Percentiles rank a stretch among this genome's conserved stretches.
These are phyloP conservation scores for Bipolaris victoriae DNA, from an alignment of 2,329 filamentous ascomycete genomes.

Conservation along the genomic window DNA sequence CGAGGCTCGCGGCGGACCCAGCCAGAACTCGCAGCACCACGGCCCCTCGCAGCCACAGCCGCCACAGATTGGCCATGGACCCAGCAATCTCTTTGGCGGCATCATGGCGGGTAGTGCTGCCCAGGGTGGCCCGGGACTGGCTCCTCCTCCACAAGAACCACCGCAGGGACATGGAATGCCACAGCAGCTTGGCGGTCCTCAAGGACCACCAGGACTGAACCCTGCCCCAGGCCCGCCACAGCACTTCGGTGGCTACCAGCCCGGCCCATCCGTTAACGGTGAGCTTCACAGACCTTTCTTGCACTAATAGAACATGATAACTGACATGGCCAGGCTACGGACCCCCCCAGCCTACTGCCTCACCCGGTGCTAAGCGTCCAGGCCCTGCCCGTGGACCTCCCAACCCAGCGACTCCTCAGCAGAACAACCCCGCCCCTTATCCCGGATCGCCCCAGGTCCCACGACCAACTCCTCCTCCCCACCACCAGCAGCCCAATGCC, in stretches of 20 bases:
- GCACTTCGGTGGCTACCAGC: constrained; percentile 74
- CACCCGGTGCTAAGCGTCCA: constrained; percentile 79
- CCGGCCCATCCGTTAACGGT: constrained; percentile 68
- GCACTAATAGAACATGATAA: constrained; percentile 2
- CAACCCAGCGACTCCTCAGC: constrained; percentile 84
- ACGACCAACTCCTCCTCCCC: constrained; percentile 74
- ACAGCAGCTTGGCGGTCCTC: constrained; percentile 70
- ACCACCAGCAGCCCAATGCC: constrained; percentile 48
- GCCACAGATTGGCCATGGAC: constrained; percentile 82
- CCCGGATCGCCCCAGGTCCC: constrained; percentile 82
- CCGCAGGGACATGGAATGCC: constrained; percentile 64
- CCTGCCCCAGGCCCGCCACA: constrained; percentile 64
- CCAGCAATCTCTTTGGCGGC: constrained; percentile 88
- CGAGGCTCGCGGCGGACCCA: constrained; percentile 70
- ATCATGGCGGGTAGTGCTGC: constrained; percentile 90
- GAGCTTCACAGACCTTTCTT: constrained; percentile 37
- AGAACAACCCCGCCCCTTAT: constrained; percentile 86
- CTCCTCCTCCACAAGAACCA: constrained; percentile 68
- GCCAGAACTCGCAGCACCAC: constrained; percentile 75
- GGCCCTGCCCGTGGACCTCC: constrained; percentile 66
- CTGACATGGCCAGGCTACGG: constrained; percentile 67
- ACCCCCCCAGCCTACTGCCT: constrained; percentile 82
- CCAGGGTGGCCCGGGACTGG: constrained; percentile 83
- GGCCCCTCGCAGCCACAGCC: constrained; percentile 85
- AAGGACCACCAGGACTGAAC: constrained; percentile 72